Evolutionary conservation across 2,329 filamentous ascomycete genomes (phyloP).

Genomic region (Colletotrichum lindemuthianum): DNA sequence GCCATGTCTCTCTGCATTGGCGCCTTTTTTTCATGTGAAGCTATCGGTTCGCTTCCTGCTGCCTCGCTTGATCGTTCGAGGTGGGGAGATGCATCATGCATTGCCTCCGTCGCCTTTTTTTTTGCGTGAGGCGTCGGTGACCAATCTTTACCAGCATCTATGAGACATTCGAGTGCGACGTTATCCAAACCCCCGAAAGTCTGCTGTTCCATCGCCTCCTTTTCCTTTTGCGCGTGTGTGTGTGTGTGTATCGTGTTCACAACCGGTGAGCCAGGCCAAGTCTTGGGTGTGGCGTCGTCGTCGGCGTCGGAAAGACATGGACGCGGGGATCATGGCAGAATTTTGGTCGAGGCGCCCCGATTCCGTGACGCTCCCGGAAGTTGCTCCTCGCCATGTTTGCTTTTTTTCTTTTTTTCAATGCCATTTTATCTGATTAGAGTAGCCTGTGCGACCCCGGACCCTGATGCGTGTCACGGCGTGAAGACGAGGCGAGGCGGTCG

Average conservation of each 20-base stretch:
- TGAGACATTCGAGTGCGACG: conserved; percentile 3
- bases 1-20: conserved; percentile 10
- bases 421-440: neutral
- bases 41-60: neutral
- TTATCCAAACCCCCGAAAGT: neutral
- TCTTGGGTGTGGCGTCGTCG: neutral
- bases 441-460: conserved; percentile 8
- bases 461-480: neutral
- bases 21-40: conserved; percentile 13
- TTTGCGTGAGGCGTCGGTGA: neutral
- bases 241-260: neutral
- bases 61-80: neutral
- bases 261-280: neutral
- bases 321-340: neutral
- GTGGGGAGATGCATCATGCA: no score
- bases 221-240: neutral
- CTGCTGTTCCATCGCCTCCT: neutral
- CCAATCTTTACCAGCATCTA: neutral
- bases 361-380: conserved; percentile 3
- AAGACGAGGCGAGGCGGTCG: neutral
- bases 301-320: neutral
- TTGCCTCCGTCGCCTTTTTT: conserved; percentile 1
- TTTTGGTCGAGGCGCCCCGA: neutral
- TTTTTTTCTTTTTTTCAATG: neutral
- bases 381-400: neutral